phyloP scores from a whole-genome alignment of 1,139 yeast species.

The Lodderomyces pseudojiufengensis region DNA sequence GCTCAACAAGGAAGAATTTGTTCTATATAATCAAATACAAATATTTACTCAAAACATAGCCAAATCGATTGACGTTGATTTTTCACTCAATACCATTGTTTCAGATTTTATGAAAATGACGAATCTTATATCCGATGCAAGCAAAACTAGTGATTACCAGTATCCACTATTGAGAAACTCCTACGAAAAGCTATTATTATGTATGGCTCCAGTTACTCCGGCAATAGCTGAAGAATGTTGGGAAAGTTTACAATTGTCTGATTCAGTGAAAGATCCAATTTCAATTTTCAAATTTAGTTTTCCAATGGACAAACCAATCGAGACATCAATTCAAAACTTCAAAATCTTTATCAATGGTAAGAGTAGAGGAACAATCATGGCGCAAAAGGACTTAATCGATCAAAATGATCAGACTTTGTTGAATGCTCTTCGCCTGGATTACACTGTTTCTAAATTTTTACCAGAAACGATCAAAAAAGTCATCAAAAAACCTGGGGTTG shows the following conservation, averaged over 20 bases:
- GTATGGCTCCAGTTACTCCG: conserved; percentile 77
- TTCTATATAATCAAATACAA: conserved; percentile 57
- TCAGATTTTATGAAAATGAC: conserved; percentile 90
- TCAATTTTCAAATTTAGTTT: conserved; percentile 54
- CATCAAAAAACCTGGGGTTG: conserved; percentile 26
- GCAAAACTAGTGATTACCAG: conserved; percentile 24
- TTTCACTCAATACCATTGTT: conserved; percentile 77
- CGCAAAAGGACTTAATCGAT: conserved; percentile 15
- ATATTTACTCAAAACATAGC: conserved; percentile 48
- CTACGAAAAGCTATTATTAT: conserved; percentile 49
- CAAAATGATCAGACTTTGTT: conserved; percentile 31
- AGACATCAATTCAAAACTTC: conserved; percentile 35
- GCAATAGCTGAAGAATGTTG: conserved; percentile 80
- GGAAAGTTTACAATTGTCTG: conserved; percentile 41
- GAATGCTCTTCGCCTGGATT: conserved; percentile 13
- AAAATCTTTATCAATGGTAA: conserved; percentile 71
- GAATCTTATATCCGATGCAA: conserved; percentile 43
- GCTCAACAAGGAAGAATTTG: conserved; percentile 42
- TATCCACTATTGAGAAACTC: conserved; percentile 35
- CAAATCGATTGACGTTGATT: conserved; percentile 52
- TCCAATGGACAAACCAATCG: conserved; percentile 45
- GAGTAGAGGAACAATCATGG: conserved; percentile 45
- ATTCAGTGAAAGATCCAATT: conserved; percentile 29
- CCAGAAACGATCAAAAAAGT: conserved; percentile 16
- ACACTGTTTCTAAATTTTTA: conserved; percentile 9